phyloP scores from a whole-genome alignment of 257 asterid species.

The Parsonsia alboflavescens region DNA sequence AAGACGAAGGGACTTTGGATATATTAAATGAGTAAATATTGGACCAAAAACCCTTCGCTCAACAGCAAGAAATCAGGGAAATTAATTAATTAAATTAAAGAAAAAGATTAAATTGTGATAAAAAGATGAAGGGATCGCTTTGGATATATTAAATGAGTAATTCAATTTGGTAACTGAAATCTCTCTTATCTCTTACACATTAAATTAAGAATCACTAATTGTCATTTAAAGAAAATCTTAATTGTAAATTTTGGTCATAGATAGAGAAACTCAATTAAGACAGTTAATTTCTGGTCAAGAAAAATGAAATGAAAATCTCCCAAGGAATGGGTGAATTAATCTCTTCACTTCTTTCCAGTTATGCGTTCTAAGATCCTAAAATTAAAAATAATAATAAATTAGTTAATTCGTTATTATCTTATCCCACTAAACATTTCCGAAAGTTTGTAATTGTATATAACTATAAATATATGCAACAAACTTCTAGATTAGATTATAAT shows the following conservation, averaged over 20 bases:
- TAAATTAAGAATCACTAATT: conserved; percentile 17
- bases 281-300: not conserved
- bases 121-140: not conserved
- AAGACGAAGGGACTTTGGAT: not conserved
- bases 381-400: no score
- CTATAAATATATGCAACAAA: no score
- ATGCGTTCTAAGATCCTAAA: not conserved
- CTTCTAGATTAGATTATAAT: no score
- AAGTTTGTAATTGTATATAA: no score
- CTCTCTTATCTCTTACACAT: conserved; percentile 7
- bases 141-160: conserved; percentile 9
- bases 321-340: not conserved
- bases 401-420: no score
- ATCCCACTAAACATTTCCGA: no score
- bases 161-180: conserved; percentile 26
- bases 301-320: no score
- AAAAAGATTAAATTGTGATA: not conserved
- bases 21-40: no score
- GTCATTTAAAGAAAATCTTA: conserved; percentile 19
- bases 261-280: not conserved
- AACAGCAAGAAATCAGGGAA: not conserved
- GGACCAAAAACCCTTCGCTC: not conserved
- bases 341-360: not conserved
- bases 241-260: conserved; percentile 1
- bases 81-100: not conserved